These are phyloP conservation scores for Claviceps cyperi DNA, from an alignment of 2,329 filamentous ascomycete genomes.

Conservation along the genomic window DNA sequence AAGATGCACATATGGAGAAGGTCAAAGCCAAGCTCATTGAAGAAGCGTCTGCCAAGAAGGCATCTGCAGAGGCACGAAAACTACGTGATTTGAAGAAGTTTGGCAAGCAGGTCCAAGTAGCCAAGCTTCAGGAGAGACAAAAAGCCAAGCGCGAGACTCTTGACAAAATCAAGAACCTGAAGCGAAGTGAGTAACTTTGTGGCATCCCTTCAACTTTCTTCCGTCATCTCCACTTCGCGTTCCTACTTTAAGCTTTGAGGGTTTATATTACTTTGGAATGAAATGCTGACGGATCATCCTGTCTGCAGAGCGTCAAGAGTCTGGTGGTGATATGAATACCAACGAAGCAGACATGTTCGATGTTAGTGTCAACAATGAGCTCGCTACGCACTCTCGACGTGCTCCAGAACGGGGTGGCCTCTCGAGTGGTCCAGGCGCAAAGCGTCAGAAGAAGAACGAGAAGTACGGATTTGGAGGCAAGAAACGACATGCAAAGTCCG, in stretches of 20 bases:
- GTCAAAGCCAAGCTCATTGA: constrained; percentile 89
- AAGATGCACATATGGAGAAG: constrained; percentile 94
- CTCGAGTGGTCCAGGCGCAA: constrained; percentile 24
- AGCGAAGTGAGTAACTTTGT: constrained; percentile 61
- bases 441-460: constrained; percentile 85
- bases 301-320: constrained; percentile 67
- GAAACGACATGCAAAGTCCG: constrained; percentile 83
- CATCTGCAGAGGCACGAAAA: constrained; percentile 77
- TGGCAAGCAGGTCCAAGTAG: constrained; percentile 93
- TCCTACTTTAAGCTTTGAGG: too few relatives aligned
- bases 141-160: constrained; percentile 87
- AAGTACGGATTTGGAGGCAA: constrained; percentile 95
- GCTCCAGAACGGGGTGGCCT: constrained; percentile 20
- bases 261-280: too few relatives aligned
- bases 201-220: background rate
- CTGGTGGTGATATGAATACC: constrained; percentile 42
- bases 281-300: background rate
- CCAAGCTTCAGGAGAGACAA: constrained; percentile 84
- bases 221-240: background rate
- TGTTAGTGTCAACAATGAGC: constrained; percentile 62
- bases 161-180: constrained; percentile 88
- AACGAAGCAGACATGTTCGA: constrained; percentile 86
- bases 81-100: constrained; percentile 97
- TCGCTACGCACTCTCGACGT: constrained; percentile 25
- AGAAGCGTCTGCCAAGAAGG: constrained; percentile 84